These are phyloP conservation scores for Fusarium euwallaceae DNA, from an alignment of 2,329 filamentous ascomycete genomes.

Conservation along the genomic window DNA sequence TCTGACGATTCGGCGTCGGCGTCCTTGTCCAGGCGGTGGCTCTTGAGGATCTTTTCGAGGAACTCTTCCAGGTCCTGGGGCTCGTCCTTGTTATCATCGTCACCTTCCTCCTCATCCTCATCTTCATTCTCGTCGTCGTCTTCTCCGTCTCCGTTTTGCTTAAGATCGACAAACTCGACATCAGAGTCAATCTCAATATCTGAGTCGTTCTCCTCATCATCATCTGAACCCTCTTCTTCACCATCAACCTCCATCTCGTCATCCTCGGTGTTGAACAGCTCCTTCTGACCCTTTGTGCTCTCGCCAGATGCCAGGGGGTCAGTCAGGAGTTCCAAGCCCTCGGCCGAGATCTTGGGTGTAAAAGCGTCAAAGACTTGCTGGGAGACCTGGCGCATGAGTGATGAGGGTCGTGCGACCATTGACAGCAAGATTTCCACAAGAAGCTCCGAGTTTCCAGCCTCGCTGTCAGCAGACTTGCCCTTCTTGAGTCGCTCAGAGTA, in stretches of 20 bases:
- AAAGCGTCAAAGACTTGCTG: slow-evolving; percentile 91
- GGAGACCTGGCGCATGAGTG: slow-evolving; percentile 86
- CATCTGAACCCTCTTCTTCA: slow-evolving; percentile 57
- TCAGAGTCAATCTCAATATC: slow-evolving; percentile 65
- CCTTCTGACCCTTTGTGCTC: slow-evolving; percentile 84
- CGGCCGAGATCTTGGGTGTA: slow-evolving; percentile 77
- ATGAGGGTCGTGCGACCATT: slow-evolving; percentile 87
- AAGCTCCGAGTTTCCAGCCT: slow-evolving; percentile 74
- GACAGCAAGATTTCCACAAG: slow-evolving; percentile 91
- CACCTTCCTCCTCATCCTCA: slow-evolving; percentile 56
- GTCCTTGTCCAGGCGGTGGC: slow-evolving; percentile 73
- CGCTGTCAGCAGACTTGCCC: slow-evolving; percentile 58
- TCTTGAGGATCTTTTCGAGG: slow-evolving; percentile 82
- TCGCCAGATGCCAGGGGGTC: slow-evolving; percentile 84
- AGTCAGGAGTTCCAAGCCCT: slow-evolving; percentile 75
- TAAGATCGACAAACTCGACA: slow-evolving; percentile 63
- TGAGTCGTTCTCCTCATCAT: slow-evolving; percentile 58
- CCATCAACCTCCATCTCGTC: slow-evolving; percentile 67
- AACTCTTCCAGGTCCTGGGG: slow-evolving; percentile 75
- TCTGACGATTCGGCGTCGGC: slow-evolving; percentile 68
- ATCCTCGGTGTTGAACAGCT: slow-evolving; percentile 81
- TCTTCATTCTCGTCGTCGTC: slow-evolving; percentile 57
- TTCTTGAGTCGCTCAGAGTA: slow-evolving; percentile 77
- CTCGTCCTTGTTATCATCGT: slow-evolving; percentile 59
- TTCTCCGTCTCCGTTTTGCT: slow-evolving; percentile 58